Percentiles rank a stretch among this genome's conserved stretches.
These are phyloP conservation scores for Auriscalpium vulgare DNA, from an alignment of 768 basidiomycete species.

Conservation along the genomic window DNA sequence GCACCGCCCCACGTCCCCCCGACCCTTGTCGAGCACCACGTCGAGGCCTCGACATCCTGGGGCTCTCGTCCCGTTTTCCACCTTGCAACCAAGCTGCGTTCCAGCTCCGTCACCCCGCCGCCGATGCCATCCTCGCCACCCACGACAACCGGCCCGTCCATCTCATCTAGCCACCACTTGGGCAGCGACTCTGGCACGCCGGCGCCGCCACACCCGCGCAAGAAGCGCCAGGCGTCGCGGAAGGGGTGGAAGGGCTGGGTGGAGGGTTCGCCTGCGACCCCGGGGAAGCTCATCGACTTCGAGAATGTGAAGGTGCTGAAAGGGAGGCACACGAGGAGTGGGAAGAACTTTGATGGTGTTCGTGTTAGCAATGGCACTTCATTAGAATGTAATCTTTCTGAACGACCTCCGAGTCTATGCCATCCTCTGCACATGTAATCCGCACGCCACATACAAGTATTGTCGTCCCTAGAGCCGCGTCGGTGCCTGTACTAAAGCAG, in stretches of 20 bases:
- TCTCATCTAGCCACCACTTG: constrained; percentile 41
- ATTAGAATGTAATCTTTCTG: too few species aligned
- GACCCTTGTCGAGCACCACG: constrained; percentile 11
- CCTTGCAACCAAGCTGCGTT: constrained; percentile 62
- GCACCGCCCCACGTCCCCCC: constrained; percentile 12
- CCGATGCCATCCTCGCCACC: constrained; percentile 63
- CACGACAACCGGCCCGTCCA: constrained; percentile 69
- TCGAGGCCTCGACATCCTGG: constrained; percentile 38
- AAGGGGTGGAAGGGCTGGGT: constrained; percentile 94
- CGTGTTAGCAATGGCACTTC: constrained; percentile 72
- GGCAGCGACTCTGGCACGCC: constrained; percentile 13
- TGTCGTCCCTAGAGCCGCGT: too few species aligned
- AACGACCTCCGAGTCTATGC: too few species aligned
- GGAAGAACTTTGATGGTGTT: constrained; percentile 79
- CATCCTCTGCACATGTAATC: too few species aligned
- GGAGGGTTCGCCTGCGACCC: constrained; percentile 75
- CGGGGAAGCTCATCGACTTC: constrained; percentile 74
- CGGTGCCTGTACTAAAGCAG: too few species aligned
- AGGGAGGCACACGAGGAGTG: constrained; percentile 74
- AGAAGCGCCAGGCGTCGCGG: constrained; percentile 55
- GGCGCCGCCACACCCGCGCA: constrained; percentile 24
- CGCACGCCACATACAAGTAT: too few species aligned
- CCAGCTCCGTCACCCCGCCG: constrained; percentile 61
- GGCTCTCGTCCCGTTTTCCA: constrained; percentile 61
- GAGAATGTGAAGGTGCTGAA: constrained; percentile 63